Evolutionary conservation across 371 early-diverging fungal species (phyloP), one percentile per base, ranked within the genome.

Genomic region (Umbelopsis sp.): DNA sequence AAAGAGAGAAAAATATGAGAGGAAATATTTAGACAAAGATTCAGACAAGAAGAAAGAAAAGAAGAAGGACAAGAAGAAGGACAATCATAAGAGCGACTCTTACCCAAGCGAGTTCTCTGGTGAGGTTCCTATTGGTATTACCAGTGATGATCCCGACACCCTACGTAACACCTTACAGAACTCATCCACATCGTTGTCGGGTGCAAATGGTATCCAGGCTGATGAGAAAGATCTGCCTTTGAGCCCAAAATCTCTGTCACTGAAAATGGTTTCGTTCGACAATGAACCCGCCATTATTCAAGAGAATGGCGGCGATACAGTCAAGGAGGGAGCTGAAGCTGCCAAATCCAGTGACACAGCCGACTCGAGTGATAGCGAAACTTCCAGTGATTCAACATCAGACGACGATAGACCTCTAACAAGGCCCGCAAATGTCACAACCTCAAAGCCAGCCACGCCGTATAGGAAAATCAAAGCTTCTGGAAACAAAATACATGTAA

Each of bases 401-500:
- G 57, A 57, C 32, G 57, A 57, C 18, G 35, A 57, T 9, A 57
- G 29, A 18, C 57, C 57, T 6, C 57, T 57, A 4, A 57, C 57
- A 12, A 37, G 35, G 3, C 32, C n/a, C 14, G 7, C 29, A 18
- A 32, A 57, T 35, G 18, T 12, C 12, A 10, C 57, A 12, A 29
- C 37, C 1, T 29, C n/a, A 18, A 25, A 35, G 35, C 29, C 57
- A 35, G n/a, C 57, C 32, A 57, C 29, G 57, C 57, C 57, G 18
- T 29, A 29, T 12, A 57, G 57, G 29, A 57, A 57, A 35, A 82
- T 80, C 45, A 79, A 82, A 65, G 68, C 76, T 50, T 70, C 81
- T 32, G 73, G 75, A 65, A 78, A 74, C 12, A 86, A 87, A 65
- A 83, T 91, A 50, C 79, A 81, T 53, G 86, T 91, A 22, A 77